Base-by-base conservation (phyloP, 495 filamentous ascomycete species). In the Gamarada debralockiae region DNA sequence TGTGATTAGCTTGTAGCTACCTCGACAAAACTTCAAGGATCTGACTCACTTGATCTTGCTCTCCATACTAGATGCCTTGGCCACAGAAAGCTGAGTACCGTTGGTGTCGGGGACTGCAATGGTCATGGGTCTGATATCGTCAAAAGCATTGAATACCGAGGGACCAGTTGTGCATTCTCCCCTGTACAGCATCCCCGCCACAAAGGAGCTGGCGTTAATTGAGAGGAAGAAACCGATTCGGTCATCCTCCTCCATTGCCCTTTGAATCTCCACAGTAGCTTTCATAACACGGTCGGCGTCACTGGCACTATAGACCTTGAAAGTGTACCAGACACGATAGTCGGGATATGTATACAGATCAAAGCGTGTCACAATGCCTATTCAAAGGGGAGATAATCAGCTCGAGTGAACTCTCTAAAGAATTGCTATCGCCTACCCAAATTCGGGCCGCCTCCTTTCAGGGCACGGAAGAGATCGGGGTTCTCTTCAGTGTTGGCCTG, bases 351-450 rank as follows among this genome's bases (percentile, higher is more conserved):
- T 77, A 14, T 34, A 21, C 2, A 55, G 48, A 37, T 78, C 71
- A 38, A 74, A 76, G n/a, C 69, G 67, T 0, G 78, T 82, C 7
- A 81, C 73, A 23, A 81, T 71, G 1, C 77, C 78, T 52, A 21
- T 31, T n/a, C n/a, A n/a, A n/a, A n/a, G n/a, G 21, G 1, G 13
- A 24, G 18, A 50, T 7, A 27, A 13, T n/a, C 2, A 25, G 23
- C 33, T 33, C 0, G n/a, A n/a, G n/a, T 8, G 2, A 20, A 12
- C 8, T 21, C 3, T 33, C 76, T 79, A 3, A 79, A 72, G 18
- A 80, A 45, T 22, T 12, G 21, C 7, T 20, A 12, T 24, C 10
- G 20, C 48, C 3, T 70, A 3, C 77, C 79, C 52, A 77, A 79
- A 59, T 81, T 80, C 55, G 65, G 70, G 1, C 63, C 46, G n/a